phyloP scores from a whole-genome alignment of 2,329 filamentous ascomycete species.

The Trichoderma atrobrunneum region DNA sequence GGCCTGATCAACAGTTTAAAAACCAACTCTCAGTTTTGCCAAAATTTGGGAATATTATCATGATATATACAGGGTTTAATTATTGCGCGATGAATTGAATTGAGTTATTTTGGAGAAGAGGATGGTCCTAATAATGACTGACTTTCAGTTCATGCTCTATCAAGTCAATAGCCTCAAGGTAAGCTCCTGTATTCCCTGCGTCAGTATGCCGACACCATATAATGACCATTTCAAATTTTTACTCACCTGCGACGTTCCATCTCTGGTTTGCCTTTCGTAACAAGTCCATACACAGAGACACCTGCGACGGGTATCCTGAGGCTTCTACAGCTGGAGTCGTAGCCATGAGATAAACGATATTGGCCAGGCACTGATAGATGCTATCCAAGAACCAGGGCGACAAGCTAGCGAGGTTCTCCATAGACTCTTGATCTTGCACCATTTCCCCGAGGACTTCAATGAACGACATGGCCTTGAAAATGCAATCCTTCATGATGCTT shows the following conservation, averaged over 20 bases:
- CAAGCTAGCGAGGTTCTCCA: neutral
- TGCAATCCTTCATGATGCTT: neutral
- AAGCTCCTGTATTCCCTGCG: neutral
- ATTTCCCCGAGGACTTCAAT: neutral
- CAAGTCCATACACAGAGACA: neutral
- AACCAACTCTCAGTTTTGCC: neutral
- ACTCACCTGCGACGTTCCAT: conserved; percentile 17
- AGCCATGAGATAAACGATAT: neutral
- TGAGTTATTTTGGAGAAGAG: neutral
- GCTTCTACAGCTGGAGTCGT: neutral
- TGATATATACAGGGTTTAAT: neutral
- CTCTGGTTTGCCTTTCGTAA: conserved; percentile 7
- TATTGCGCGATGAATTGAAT: neutral
- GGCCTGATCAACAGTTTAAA: neutral
- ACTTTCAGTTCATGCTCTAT: conserved; percentile 7
- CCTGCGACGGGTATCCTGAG: neutral
- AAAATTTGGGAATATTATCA: neutral
- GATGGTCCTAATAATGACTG: neutral
- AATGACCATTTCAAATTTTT: neutral
- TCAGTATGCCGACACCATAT: neutral
- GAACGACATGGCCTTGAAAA: neutral
- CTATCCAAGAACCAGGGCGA: conserved; percentile 17
- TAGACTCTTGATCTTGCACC: neutral
- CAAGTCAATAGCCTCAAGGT: conserved; percentile 8
- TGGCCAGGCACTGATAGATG: conserved; percentile 13